Conservation (phyloP, 2,329 filamentous ascomycete species). For the Colletotrichum camelliae region DNA sequence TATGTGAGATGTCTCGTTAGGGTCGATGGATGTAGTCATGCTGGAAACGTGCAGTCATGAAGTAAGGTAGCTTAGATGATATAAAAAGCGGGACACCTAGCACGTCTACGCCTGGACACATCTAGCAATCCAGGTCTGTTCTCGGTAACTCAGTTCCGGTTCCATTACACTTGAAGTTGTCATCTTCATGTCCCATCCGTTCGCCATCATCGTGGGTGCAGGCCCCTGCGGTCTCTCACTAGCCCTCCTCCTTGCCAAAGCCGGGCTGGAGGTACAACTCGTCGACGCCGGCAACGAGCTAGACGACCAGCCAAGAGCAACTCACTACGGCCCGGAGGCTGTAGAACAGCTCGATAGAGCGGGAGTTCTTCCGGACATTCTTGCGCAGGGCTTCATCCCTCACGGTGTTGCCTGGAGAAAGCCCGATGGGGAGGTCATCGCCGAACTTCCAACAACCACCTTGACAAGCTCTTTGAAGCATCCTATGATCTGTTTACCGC, state of each 20-base stretch:
- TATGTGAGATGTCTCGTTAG: background rate
- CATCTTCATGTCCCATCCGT: background rate
- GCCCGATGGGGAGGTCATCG: background rate
- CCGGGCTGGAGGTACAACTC: background rate
- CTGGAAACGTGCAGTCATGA: background rate
- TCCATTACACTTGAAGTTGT: background rate
- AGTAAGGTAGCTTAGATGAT: background rate
- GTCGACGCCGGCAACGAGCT: background rate
- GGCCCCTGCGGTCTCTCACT: background rate
- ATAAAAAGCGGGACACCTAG: background rate
- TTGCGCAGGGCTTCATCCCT: background rate
- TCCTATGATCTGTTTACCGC: background rate
- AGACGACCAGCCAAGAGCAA: background rate
- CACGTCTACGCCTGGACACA: background rate
- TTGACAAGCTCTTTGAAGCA: background rate
- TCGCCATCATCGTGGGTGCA: background rate
- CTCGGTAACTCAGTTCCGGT: rapidly evolving
- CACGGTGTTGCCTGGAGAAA: background rate
- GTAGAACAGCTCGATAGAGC: background rate
- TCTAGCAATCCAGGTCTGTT: too few species aligned
- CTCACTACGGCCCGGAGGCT: background rate
- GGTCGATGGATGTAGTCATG: background rate
- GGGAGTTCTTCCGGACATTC: background rate
- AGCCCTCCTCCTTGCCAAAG: background rate
- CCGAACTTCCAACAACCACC: background rate